These are phyloP conservation scores for Geum urbanum DNA, from an alignment of 306 rosid genomes.

Conservation along the genomic window DNA sequence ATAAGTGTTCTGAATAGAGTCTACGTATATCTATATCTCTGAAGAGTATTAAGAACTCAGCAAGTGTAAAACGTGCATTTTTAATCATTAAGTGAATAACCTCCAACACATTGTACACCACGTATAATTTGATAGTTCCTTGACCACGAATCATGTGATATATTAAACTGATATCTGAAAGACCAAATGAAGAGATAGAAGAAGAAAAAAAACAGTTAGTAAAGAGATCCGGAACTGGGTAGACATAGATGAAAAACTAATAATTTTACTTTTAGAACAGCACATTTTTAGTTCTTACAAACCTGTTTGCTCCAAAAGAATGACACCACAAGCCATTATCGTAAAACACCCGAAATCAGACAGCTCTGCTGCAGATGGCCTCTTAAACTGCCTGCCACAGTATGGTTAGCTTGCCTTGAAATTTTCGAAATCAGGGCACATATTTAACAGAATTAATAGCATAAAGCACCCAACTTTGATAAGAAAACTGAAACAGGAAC, in stretches of 20 bases:
- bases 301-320: slow-evolving; percentile 85
- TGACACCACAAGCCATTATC: slow-evolving; percentile 76
- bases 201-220: not conserved
- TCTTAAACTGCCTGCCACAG: slow-evolving; percentile 93
- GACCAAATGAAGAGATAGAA: slow-evolving; percentile 6
- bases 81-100: slow-evolving; percentile 35
- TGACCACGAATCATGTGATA: slow-evolving; percentile 99
- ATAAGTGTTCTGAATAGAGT: too few species aligned
- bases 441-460: not conserved
- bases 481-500: slow-evolving; percentile 28
- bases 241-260: not conserved
- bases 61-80: not conserved
- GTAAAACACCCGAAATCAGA: slow-evolving; percentile 88
- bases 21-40: not conserved
- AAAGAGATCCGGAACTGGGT: not conserved
- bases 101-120: slow-evolving; percentile 95
- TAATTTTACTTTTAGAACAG: slow-evolving; percentile 7
- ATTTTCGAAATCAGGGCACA: slow-evolving; percentile 14
- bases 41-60: not conserved
- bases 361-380: slow-evolving; percentile 72
- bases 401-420: slow-evolving; percentile 45
- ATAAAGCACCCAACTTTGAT: slow-evolving; percentile 5
- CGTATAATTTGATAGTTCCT: slow-evolving; percentile 90
- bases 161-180: slow-evolving; percentile 90
- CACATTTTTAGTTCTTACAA: slow-evolving; percentile 8